Percentiles rank a stretch among this genome's conserved stretches.
phyloP scores from a whole-genome alignment of 106 monocot species.

The Dendrobium officinale region DNA sequence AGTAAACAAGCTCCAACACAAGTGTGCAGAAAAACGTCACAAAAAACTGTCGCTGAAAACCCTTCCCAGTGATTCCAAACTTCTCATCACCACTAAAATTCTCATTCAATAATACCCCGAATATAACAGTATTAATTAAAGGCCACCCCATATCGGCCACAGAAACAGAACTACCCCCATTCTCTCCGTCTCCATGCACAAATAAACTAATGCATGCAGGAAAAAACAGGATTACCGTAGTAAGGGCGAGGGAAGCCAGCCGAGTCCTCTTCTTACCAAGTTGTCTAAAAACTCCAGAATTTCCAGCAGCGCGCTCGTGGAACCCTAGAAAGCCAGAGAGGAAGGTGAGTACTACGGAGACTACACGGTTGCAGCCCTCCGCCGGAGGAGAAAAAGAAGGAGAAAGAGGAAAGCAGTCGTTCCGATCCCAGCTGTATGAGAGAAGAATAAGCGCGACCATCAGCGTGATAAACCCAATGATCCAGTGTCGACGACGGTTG shows the following conservation, averaged over 20 bases:
- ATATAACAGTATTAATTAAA: conserved; percentile 59
- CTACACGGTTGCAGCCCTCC: conserved; percentile 33
- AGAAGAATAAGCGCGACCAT: conserved; percentile 24
- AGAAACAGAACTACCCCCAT: conserved; percentile 10
- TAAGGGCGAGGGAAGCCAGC: conserved; percentile 37
- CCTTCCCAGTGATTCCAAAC: conserved; percentile 17
- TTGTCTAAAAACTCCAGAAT: conserved; percentile 33
- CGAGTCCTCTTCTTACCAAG: conserved; percentile 46
- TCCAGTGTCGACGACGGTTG: conserved; percentile 26
- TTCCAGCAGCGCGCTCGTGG: conserved; percentile 33
- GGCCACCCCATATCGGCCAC: conserved; percentile 52
- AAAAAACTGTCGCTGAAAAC: conserved; percentile 42
- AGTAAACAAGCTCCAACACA: conserved; percentile 71
- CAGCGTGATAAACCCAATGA: conserved; percentile 28
- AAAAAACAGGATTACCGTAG: conserved; percentile 52
- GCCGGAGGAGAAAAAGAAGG: background rate
- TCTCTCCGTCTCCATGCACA: conserved; percentile 5
- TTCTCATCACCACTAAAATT: conserved; percentile 35
- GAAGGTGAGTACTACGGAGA: conserved; percentile 57
- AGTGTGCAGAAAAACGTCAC: conserved; percentile 69
- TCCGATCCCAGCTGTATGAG: conserved; percentile 38
- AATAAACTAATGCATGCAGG: conserved; percentile 43
- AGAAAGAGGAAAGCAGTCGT: conserved; percentile 22
- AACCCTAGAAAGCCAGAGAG: conserved; percentile 57
- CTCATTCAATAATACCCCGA: conserved; percentile 67